These are phyloP conservation scores for Aaosphaeria pasadenensis DNA, from an alignment of 2,329 filamentous ascomycete species.

Conservation along the genomic window DNA sequence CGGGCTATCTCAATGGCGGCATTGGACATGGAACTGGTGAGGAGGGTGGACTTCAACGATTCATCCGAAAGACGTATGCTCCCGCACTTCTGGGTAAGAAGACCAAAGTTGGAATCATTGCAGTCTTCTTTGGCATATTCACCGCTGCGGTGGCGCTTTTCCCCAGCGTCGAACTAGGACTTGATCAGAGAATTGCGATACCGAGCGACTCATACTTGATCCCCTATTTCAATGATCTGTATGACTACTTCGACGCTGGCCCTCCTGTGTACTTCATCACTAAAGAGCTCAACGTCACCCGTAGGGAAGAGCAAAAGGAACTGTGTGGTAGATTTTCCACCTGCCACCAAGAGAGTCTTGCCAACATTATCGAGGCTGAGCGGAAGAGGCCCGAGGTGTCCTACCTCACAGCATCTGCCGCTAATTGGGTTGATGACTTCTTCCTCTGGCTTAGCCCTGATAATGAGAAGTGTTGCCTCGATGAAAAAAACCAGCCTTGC, in stretches of 20 bases:
- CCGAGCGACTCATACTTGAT: slow-evolving; percentile 94
- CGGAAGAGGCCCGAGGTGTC: slow-evolving; percentile 84
- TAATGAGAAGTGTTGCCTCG: slow-evolving; percentile 66
- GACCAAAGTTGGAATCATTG: slow-evolving; percentile 71
- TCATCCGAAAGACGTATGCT: slow-evolving; percentile 89
- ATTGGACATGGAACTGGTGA: slow-evolving; percentile 73
- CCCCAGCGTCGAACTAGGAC: slow-evolving; percentile 77
- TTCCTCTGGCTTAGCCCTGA: slow-evolving; percentile 91
- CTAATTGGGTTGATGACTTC: slow-evolving; percentile 96
- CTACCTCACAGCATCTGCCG: slow-evolving; percentile 82
- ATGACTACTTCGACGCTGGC: slow-evolving; percentile 85
- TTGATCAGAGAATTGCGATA: slow-evolving; percentile 93
- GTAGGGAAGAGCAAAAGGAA: slow-evolving; percentile 73
- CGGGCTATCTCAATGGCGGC: slow-evolving; percentile 62
- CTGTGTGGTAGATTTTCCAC: slow-evolving; percentile 89
- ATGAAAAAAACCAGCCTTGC: slow-evolving; percentile 64
- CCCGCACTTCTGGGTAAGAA: slow-evolving; percentile 76
- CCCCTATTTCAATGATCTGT: slow-evolving; percentile 93
- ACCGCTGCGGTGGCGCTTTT: slow-evolving; percentile 81
- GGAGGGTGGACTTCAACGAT: slow-evolving; percentile 77
- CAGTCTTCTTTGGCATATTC: slow-evolving; percentile 83
- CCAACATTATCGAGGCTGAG: slow-evolving; percentile 91
- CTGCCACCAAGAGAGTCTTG: slow-evolving; percentile 77
- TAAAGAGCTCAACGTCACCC: slow-evolving; percentile 72
- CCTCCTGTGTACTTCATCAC: slow-evolving; percentile 97